Evolutionary conservation across 1,284 basidiomycete genomes (phyloP).

Genomic region (Ustilago esculenta): DNA sequence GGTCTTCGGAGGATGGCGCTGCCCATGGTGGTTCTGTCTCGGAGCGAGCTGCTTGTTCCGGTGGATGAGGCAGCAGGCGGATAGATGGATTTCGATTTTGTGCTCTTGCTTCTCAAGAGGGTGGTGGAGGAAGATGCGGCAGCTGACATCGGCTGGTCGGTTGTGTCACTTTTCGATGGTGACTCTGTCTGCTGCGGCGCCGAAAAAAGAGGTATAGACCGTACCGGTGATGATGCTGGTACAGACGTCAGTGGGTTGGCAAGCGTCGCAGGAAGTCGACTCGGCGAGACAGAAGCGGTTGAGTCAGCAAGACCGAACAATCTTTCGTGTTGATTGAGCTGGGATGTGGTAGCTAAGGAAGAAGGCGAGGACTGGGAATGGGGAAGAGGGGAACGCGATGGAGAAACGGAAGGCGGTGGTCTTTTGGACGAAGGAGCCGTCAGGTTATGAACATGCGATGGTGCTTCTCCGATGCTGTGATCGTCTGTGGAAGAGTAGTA

Average conservation of each 20-base stretch:
- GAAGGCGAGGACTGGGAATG: neutral
- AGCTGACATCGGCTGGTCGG: neutral
- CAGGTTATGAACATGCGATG: conserved; percentile 10
- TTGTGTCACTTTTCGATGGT: neutral
- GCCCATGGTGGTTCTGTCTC: conserved; percentile 27
- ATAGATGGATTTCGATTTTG: conserved; percentile 12
- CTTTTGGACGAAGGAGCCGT: neutral
- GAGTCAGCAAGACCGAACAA: conserved; percentile 7
- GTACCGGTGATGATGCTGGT: neutral
- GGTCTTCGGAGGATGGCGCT: conserved; percentile 26
- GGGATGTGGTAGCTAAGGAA: conserved; percentile 1
- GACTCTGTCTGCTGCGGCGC: neutral
- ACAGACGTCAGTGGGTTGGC: neutral
- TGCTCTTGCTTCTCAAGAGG: conserved; percentile 16
- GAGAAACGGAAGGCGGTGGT: conserved; percentile 6
- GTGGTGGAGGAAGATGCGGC: neutral
- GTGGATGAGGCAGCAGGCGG: conserved; percentile 41
- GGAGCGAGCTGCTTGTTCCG: conserved; percentile 23
- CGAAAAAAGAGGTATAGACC: neutral
- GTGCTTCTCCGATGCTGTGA: conserved; percentile 27
- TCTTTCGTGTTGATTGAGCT: conserved; percentile 24
- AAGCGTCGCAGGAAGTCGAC: neutral
- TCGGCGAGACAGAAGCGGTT: conserved; percentile 13
- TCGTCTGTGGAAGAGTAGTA: conserved; percentile 21
- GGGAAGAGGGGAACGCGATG: conserved; percentile 2